These are phyloP conservation scores for Cyclotella distinguenda DNA, from an alignment of 108 stramenopile species.

Conservation along the genomic window DNA sequence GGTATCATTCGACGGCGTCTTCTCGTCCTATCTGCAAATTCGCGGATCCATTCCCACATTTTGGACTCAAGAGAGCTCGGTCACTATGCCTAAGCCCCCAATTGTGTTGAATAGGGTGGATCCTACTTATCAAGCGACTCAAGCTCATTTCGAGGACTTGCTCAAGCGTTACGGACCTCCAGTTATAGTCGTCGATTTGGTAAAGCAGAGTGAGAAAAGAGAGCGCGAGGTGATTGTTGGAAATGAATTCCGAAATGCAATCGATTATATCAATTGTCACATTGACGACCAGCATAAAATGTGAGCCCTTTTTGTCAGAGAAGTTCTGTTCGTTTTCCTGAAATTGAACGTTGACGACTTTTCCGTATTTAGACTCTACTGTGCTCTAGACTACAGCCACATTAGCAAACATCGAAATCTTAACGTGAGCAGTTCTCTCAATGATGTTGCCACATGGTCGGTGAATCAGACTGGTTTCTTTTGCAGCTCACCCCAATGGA, in stretches of 20 bases:
- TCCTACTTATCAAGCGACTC: conserved; percentile 91
- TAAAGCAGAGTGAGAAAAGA: conserved; percentile 93
- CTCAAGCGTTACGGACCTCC: conserved; percentile 91
- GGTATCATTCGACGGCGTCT: conserved; percentile 72
- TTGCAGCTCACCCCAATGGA: conserved; percentile 85
- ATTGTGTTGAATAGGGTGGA: conserved; percentile 94
- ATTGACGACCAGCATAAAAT: conserved; percentile 90
- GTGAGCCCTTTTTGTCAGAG: conserved; percentile 9
- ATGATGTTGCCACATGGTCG: conserved; percentile 92
- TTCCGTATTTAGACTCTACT: conserved; percentile 47
- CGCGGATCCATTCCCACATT: conserved; percentile 96
- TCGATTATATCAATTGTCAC: conserved; percentile 91
- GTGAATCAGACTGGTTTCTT: conserved; percentile 95
- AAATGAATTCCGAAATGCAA: conserved; percentile 89
- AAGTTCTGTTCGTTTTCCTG: background rate
- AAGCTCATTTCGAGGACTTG: conserved; percentile 93
- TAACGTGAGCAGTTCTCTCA: conserved; percentile 83
- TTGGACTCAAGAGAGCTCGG: conserved; percentile 95
- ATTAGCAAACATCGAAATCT: conserved; percentile 86
- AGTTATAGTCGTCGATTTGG: conserved; percentile 92
- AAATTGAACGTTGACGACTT: no score
- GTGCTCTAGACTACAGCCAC: conserved; percentile 88
- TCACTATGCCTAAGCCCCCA: conserved; percentile 96
- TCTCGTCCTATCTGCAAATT: conserved; percentile 91
- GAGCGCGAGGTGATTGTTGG: conserved; percentile 95